phyloP scores from a whole-genome alignment of 176 grass and related monocot genomes.

The bread wheat (Triticum aestivum) region IWGSC_CS_RefSeq_v2.1 NC_057799.1:33567912-33568411 shows the following conservation, averaged over 20 bases:
- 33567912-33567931: conserved; percentile 98
- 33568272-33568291: background rate
- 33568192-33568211: conserved; percentile 81
- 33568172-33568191: conserved; percentile 83
- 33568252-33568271: background rate
- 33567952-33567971: conserved; percentile 93
- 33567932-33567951: conserved; percentile 95
- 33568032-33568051: conserved; percentile 52
- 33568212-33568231: conserved; percentile 90
- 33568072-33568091: background rate
- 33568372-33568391: conserved; percentile 91
- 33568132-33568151: conserved; percentile 70
- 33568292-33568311: background rate
- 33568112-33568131: conserved; percentile 57
- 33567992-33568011: conserved; percentile 91
- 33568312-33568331: conserved; percentile 59
- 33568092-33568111: background rate
- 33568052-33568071: background rate
- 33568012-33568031: conserved; percentile 80
- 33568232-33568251: conserved; percentile 43
- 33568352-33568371: conserved; percentile 95
- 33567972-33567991: conserved; percentile 79
- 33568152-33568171: conserved; percentile 89
- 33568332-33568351: conserved; percentile 89
- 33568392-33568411: conserved; percentile 79